Conservation (phyloP, 768 basidiomycete genomes). For the Kwoniella pini region DNA sequence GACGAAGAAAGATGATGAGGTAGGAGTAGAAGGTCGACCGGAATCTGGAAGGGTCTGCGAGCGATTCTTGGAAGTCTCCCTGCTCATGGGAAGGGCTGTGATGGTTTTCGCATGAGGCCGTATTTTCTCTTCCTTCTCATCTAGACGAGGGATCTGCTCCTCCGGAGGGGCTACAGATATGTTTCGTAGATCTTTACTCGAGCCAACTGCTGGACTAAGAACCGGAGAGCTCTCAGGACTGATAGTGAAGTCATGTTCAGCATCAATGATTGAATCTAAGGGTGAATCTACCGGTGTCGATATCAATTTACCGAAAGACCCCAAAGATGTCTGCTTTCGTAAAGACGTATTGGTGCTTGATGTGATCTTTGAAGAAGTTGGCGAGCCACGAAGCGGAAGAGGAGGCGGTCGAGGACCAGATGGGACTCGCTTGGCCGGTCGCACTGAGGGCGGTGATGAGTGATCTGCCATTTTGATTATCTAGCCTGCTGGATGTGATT, state of each 20-base stretch:
- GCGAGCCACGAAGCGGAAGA: conserved; percentile 11
- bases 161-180: neutral
- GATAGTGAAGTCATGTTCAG: conserved; percentile 28
- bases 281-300: conserved; percentile 5
- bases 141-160: neutral
- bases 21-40: conserved; percentile 10
- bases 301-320: conserved; percentile 1
- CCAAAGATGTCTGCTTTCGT: conserved; percentile 5
- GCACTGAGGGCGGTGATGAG: neutral
- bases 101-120: neutral
- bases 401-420: conserved; percentile 23
- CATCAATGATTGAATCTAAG: conserved; percentile 21
- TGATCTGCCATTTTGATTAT: conserved; percentile 7
- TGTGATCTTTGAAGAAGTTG: conserved; percentile 9
- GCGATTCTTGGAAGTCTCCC: conserved; percentile 7
- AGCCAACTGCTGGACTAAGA: neutral
- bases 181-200: conserved; percentile 3
- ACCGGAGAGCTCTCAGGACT: conserved; percentile 28
- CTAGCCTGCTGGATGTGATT: too few species aligned
- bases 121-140: neutral
- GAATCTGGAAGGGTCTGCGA: conserved; percentile 7
- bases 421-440: conserved; percentile 10
- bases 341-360: neutral
- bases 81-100: conserved; percentile 14
- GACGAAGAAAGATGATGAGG: conserved; percentile 12